These are phyloP conservation scores for Moniliella sp. DNA, from an alignment of 1,284 basidiomycete genomes.

Conservation along the genomic window DNA sequence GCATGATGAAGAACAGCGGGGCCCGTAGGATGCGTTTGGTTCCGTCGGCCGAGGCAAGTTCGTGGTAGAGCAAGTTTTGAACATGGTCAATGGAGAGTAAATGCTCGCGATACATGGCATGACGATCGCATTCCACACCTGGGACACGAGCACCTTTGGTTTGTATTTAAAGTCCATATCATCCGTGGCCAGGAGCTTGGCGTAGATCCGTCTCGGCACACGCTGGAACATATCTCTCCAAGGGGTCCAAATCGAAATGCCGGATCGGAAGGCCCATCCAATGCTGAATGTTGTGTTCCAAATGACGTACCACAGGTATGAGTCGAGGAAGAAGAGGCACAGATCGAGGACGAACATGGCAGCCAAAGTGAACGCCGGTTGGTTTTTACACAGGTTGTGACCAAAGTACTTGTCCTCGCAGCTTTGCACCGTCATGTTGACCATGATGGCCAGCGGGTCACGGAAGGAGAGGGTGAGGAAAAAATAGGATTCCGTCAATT, in stretches of 20 bases:
- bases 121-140: conserved; percentile 34
- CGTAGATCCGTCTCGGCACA: conserved; percentile 33
- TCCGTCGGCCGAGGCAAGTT: conserved; percentile 28
- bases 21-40: conserved; percentile 32
- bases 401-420: conserved; percentile 34
- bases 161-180: conserved; percentile 35
- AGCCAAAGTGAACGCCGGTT: conserved; percentile 27
- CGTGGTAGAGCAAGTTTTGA: conserved; percentile 33
- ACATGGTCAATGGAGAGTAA: conserved; percentile 34
- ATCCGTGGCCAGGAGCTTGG: conserved; percentile 30
- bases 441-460: conserved; percentile 31
- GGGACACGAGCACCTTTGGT: conserved; percentile 33
- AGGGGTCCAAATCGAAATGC: conserved; percentile 33
- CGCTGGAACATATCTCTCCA: conserved; percentile 35
- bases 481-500: conserved; percentile 34
- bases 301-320: conserved; percentile 34
- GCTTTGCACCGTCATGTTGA: conserved; percentile 26
- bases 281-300: conserved; percentile 34
- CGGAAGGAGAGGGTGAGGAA: conserved; percentile 33
- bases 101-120: conserved; percentile 34
- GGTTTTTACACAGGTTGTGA: conserved; percentile 23
- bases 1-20: conserved; percentile 32
- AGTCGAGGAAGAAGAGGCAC: conserved; percentile 33
- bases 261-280: conserved; percentile 31
- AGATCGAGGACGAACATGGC: conserved; percentile 33